Evolutionary conservation across 192 early-diverging fungal genomes (phyloP).

Genomic region (Podochytrium sp.): DNA sequence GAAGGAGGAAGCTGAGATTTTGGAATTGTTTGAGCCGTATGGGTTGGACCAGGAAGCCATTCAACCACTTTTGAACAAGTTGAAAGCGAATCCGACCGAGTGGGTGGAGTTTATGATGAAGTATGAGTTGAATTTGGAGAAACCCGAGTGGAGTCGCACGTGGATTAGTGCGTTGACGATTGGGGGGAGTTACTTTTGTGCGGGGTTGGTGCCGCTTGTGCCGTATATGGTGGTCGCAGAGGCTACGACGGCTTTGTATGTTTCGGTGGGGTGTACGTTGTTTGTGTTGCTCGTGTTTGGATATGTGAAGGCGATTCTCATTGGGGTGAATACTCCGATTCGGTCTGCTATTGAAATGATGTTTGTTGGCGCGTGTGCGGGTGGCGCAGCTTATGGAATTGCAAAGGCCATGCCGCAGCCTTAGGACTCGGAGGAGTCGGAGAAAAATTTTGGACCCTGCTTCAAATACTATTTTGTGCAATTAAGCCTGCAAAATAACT

Average conservation of each 20-base stretch:
- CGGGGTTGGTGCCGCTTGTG: slow-evolving; percentile 64
- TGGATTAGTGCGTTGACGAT: slow-evolving; percentile 66
- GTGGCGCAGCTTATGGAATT: slow-evolving; percentile 36
- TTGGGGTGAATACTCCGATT: slow-evolving; percentile 34
- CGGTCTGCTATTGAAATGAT: slow-evolving; percentile 27
- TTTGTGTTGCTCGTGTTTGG: slow-evolving; percentile 65
- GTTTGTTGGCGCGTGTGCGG: slow-evolving; percentile 29
- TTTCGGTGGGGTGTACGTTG: slow-evolving; percentile 56
- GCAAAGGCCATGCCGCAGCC: slow-evolving; percentile 34
- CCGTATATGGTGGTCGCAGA: slow-evolving; percentile 59
- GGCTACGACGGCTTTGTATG: slow-evolving; percentile 46
- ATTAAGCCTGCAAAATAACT: too few relatives aligned
- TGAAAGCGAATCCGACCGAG: slow-evolving; percentile 54
- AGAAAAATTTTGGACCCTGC: too few relatives aligned
- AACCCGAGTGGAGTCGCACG: slow-evolving; percentile 56
- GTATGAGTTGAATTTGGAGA: slow-evolving; percentile 67
- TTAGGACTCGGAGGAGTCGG: too few relatives aligned
- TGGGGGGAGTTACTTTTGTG: slow-evolving; percentile 60
- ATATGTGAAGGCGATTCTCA: slow-evolving; percentile 53
- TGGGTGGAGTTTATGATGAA: slow-evolving; percentile 80
- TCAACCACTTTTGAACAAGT: slow-evolving; percentile 54
- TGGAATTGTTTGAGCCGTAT: slow-evolving; percentile 64
- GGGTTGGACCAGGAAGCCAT: slow-evolving; percentile 54
- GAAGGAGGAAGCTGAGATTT: slow-evolving; percentile 61
- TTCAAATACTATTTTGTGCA: too few relatives aligned